phyloP scores from a whole-genome alignment of 805 yeast species.

The Candida qinlingensis region DNA sequence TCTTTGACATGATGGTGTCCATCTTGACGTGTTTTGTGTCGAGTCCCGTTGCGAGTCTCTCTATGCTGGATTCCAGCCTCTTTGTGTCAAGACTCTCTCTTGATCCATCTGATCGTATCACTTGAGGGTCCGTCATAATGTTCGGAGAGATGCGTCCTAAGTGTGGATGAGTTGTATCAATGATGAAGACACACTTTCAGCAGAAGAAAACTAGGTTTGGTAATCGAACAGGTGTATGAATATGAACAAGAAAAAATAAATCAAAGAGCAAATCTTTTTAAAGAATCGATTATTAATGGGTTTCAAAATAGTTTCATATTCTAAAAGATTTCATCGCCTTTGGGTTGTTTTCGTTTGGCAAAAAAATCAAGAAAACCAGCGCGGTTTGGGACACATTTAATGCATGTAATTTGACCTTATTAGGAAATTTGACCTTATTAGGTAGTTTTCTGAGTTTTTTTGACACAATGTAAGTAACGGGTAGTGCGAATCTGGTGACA shows the following conservation, averaged over 20 bases:
- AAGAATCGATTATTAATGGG: no score
- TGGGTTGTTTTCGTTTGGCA: no score
- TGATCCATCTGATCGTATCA: not conserved
- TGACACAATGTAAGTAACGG: not conserved
- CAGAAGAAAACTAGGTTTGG: no score
- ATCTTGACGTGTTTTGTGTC: not conserved
- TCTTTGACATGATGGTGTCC: not conserved
- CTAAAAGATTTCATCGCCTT: no score
- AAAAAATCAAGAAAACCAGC: no score
- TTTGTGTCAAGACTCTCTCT: not conserved
- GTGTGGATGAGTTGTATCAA: no score
- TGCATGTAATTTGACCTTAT: not conserved
- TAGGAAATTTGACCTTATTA: not conserved
- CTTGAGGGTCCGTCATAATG: slow-evolving; percentile 1
- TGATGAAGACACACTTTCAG: no score
- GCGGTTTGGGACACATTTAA: no score
- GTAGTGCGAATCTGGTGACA: not conserved
- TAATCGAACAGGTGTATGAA: no score
- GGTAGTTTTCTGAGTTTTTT: not conserved
- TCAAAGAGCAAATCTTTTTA: no score
- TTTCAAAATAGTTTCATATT: no score
- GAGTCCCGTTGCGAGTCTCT: not conserved
- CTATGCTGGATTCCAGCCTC: not conserved
- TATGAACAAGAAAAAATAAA: no score
- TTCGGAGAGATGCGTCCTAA: not conserved